Evolutionary conservation across 305 asterid species (phyloP).

Genomic region (Fraxinus xanthoxyloides): DNA sequence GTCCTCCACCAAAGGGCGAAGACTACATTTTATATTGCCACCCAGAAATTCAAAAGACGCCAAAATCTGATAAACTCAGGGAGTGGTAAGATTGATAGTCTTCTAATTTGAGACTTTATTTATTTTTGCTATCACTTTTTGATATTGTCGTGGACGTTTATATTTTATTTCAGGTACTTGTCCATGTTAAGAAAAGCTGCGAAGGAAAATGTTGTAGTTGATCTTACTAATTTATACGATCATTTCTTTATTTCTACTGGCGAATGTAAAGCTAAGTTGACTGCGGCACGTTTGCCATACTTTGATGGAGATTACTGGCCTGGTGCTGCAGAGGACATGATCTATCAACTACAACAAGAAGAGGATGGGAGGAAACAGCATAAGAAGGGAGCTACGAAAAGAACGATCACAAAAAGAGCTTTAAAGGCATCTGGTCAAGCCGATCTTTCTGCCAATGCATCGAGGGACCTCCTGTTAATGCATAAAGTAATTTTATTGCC

Average conservation of each 20-base stretch:
- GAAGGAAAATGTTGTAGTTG: slow-evolving; percentile 82
- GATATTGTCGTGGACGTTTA: slow-evolving; percentile 19
- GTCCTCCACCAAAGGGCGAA: slow-evolving; percentile 98
- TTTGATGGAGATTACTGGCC: slow-evolving; percentile 99
- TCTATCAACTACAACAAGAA: slow-evolving; percentile 84
- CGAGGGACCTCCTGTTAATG: slow-evolving; percentile 88
- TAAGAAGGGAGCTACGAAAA: slow-evolving; percentile 72
- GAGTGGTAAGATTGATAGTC: slow-evolving; percentile 66
- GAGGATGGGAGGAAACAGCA: slow-evolving; percentile 85
- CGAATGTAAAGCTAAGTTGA: slow-evolving; percentile 87
- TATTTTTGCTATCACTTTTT: slow-evolving; percentile 12
- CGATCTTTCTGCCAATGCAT: slow-evolving; percentile 84
- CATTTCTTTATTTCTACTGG: slow-evolving; percentile 83
- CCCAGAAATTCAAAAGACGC: slow-evolving; percentile 99
- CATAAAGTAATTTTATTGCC: slow-evolving; percentile 60
- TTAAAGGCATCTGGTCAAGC: slow-evolving; percentile 88
- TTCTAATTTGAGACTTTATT: slow-evolving; percentile 6
- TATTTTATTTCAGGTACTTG: slow-evolving; percentile 76
- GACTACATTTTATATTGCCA: slow-evolving; percentile 98
- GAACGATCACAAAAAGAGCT: slow-evolving; percentile 82
- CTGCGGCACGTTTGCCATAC: slow-evolving; percentile 95
- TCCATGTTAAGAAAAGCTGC: slow-evolving; percentile 91
- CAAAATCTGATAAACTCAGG: slow-evolving; percentile 96
- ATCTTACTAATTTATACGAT: slow-evolving; percentile 82
- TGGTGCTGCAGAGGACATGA: slow-evolving; percentile 99